Base-by-base conservation (phyloP, 345 rosid species). In the Laguncularia racemosa region DNA sequence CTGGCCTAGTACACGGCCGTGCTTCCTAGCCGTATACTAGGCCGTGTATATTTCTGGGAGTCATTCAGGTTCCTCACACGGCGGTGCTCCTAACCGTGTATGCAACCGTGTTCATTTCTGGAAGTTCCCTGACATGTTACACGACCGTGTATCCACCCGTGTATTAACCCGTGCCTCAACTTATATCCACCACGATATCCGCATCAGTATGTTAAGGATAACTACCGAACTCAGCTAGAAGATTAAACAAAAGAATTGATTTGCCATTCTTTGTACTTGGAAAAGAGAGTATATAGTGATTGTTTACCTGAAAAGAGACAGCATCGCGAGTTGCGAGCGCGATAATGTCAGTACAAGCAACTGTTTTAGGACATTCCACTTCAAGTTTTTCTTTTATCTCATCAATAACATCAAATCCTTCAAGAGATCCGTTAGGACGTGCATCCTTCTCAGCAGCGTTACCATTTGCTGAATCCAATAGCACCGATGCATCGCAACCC, bases 401-500 rank as follows among this genome's bases (percentile, higher is more conserved):
- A 13, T 63, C n/a, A 16, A 63, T 63, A 53, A 63, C 17, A 0
- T 56, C 56, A 1, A n/a, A 56, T n/a, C n/a, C 67, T 21, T 21
- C 14, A 0, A 63, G 48, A 10, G 67, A 63, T 15, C 53, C 13
- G 54, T 38, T 56, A 13, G 67, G 67, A 2, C 2, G 14, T 12
- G 64, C 64, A 11, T 60, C 49, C 21, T 60, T 60, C 48, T 60
- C 64, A 18, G 44, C 56, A 12, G 56, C 13, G 4, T 60, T 19
- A 14, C 10, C 26, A 16, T 21, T 48, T 11, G 19, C 48, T 0
- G 56, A 14, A 60, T 60, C 64, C 64, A 60, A 13, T n/a, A 59
- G 44, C 3, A 59, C 33, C 2, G 63, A 59, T 49, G 63, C 63
- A 59, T 59, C 54, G 40, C 63, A 59, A 2, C 63, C 54, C 63